These are phyloP conservation scores for Candida sanyaensis DNA, from an alignment of 1,139 yeast genomes.

Conservation along the genomic window DNA sequence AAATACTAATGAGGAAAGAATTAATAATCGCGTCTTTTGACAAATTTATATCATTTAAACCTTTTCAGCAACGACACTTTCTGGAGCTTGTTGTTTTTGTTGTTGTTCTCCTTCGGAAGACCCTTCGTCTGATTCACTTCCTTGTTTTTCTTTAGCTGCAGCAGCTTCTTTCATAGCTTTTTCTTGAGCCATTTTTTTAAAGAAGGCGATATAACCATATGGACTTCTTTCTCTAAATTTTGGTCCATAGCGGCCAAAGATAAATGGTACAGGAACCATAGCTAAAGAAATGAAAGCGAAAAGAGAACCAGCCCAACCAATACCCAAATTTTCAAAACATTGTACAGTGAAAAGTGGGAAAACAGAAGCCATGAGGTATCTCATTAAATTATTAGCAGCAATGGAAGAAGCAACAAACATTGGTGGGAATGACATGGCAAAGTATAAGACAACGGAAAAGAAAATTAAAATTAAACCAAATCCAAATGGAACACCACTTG, in stretches of 20 bases:
- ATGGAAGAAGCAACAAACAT: slow-evolving; percentile 71
- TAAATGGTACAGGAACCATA: slow-evolving; percentile 40
- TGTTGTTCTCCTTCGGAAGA: not conserved
- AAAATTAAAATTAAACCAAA: slow-evolving; percentile 73
- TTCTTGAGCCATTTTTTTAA: slow-evolving; percentile 30
- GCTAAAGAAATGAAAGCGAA: slow-evolving; percentile 37
- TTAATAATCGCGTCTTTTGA: no score
- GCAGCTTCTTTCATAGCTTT: slow-evolving; percentile 19
- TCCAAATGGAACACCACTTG: slow-evolving; percentile 77
- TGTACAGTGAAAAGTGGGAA: slow-evolving; percentile 50
- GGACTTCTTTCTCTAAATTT: slow-evolving; percentile 53
- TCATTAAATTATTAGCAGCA: slow-evolving; percentile 75
- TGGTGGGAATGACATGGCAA: slow-evolving; percentile 76
- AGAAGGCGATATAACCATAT: slow-evolving; percentile 59
- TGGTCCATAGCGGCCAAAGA: slow-evolving; percentile 59
- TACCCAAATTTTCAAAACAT: slow-evolving; percentile 40
- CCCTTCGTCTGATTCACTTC: not conserved
- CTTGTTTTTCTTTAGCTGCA: slow-evolving; percentile 3
- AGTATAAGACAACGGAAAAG: slow-evolving; percentile 70
- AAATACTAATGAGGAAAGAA: not conserved
- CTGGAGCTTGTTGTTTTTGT: not conserved
- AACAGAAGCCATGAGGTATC: slow-evolving; percentile 67
- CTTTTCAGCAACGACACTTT: slow-evolving; percentile 11
- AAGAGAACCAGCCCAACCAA: slow-evolving; percentile 41
- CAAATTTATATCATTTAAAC: slow-evolving; percentile 6